A percentile compares a stretch with the other conserved stretches of the same genome.
phyloP scores from a whole-genome alignment of 1,284 basidiomycete genomes.

The Austroboletus niveus region DNA sequence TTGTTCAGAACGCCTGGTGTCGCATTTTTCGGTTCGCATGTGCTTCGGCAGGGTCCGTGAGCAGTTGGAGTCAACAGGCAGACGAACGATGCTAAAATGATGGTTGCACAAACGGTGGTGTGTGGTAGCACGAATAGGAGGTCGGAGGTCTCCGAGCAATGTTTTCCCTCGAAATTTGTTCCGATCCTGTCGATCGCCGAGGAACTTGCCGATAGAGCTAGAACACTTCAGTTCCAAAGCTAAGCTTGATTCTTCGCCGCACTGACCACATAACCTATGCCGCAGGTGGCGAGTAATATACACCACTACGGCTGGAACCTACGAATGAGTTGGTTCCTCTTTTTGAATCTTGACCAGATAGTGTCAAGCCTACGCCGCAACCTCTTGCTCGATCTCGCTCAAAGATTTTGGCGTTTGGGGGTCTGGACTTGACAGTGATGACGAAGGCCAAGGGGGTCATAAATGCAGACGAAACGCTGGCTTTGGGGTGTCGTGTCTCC shows the following conservation, averaged over 20 bases:
- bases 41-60: too few species aligned
- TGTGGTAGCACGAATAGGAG: background rate
- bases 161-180: background rate
- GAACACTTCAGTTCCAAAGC: background rate
- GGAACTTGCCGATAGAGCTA: background rate
- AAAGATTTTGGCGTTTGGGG: too few species aligned
- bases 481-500: too few species aligned
- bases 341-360: background rate
- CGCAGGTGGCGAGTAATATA: background rate
- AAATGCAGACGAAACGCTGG: too few species aligned
- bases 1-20: background rate
- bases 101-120: background rate
- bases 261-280: background rate
- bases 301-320: background rate
- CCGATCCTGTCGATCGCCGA: background rate
- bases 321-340: background rate
- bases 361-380: too few species aligned
- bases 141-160: background rate
- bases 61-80: too few species aligned
- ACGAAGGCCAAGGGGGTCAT: too few species aligned
- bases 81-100: background rate
- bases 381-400: too few species aligned
- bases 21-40: background rate
- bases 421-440: too few species aligned
- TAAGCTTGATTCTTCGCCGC: slow-evolving; percentile 3